Base-by-base conservation (phyloP, 192 early-diverging fungal genomes). In the Funneliformis geosporum region DNA sequence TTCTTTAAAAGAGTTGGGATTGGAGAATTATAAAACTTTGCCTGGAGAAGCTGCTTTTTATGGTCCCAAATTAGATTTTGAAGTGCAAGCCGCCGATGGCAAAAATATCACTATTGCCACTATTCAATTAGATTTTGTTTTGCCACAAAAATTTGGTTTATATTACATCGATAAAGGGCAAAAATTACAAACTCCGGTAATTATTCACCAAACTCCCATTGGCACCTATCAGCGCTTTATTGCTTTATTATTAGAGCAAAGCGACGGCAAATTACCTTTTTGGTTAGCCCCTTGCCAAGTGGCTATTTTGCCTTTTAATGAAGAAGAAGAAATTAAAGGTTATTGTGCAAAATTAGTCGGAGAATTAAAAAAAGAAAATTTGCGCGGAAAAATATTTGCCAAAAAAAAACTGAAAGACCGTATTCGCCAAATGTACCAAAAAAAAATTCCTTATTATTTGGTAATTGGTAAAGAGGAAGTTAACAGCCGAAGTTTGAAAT, bases 201-300 rank as follows among this genome's bases (percentile, higher is more conserved):
- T 44, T 75, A 38, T 44, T 44, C 43, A 43, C 73, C 44, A 38
- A 8, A 6, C 61, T 9, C 44, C 44, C 43, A 38, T 47, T 75
- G 44, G 55, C 28, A 39, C 55, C 64, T 62, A 64, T 62, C 73
- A 75, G 65, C 65, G 65, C 28, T 67, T 44, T 64, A 60, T 62
- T 75, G 74, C 74, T 75, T 75, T 42, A 75, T 75, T 60, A n/a
- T 75, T 75, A 28, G 59, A 60, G 74, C 74, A 60, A 75, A 75
- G 4, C 14, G n/a, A 5, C 55, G 55, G 74, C 21, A 75, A 67
- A 40, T 12, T 64, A 0, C 62, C 74, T 75, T 75, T 42, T 50
- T 75, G 47, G 38, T n/a, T 75, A 18, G 62, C n/a, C 12, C 38
- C 74, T 10, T 60, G 59, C 10, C 59, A 60, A 60, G 59, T 60